Base-by-base conservation (phyloP, 345 rosid genomes). In the Gossypium turneri region DNA sequence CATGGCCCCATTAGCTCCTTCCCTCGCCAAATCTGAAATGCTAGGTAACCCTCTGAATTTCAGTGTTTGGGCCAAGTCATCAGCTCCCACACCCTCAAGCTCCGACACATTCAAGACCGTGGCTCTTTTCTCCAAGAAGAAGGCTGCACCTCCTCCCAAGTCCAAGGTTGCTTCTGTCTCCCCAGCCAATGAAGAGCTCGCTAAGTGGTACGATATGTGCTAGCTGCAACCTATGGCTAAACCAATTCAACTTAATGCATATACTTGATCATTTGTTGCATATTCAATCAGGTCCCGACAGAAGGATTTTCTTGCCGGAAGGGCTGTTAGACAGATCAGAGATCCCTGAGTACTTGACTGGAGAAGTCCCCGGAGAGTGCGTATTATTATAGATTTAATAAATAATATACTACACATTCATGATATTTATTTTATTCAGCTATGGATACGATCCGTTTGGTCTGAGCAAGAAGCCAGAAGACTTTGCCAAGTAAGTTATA, bases 371-470 rank as follows among this genome's bases (percentile, higher is more conserved):
- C 11, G 97, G 96, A 85, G 96, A 90, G 96, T 90, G 82, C 88
- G 97, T 67, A 45, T 58, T n/a, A n/a, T n/a, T n/a, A n/a, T n/a
- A n/a, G n/a, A n/a, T n/a, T n/a, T n/a, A n/a, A n/a, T n/a, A n/a
- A n/a, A n/a, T n/a, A n/a, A n/a, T n/a, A n/a, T n/a, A n/a, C 41
- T 5, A 34, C 41, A 34, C 41, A 34, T 34, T 34, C 7, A 34
- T 34, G 7, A 34, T 34, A 51, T 59, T 85, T 90, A 10, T 67
- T 20, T 67, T 17, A 22, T 67, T 15, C 51, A 94, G 98, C 72
- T 94, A 92, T 80, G 98, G 98, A 12, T 94, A 92, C 65, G 98
- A 92, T 81, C 98, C 98, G 16, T 94, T 92, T 82, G 97, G 98
- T 5, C 95, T 94, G 29, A 80, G 98, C 86, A 94, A 90, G 92